Conservation (phyloP, 1,284 basidiomycete genomes). For the Sanguinoderma infundibulare region DNA sequence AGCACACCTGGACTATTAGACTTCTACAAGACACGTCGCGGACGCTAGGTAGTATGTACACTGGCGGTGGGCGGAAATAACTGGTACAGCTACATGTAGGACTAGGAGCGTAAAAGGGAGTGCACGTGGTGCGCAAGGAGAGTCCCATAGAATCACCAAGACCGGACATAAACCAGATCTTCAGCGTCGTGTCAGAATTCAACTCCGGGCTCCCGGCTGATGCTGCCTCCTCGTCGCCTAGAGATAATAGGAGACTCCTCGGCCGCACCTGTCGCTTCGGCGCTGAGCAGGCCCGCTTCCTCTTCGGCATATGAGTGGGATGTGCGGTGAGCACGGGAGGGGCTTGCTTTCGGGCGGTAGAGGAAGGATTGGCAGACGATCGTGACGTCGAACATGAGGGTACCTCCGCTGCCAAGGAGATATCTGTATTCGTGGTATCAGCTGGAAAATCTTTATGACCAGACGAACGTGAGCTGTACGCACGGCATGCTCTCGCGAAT, state of each 20-base stretch:
- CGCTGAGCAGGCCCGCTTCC: slow-evolving; percentile 35
- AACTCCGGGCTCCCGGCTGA: slow-evolving; percentile 6
- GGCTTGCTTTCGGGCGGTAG: slow-evolving; percentile 41
- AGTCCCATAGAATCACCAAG: neutral
- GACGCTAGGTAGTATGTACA: neutral
- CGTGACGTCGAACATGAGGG: slow-evolving; percentile 87
- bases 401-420: slow-evolving; percentile 86
- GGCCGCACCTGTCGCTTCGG: slow-evolving; percentile 29
- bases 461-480: slow-evolving; percentile 35
- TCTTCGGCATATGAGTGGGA: slow-evolving; percentile 32
- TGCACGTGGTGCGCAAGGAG: neutral
- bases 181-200: neutral
- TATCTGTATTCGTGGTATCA: slow-evolving; percentile 53
- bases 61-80: neutral
- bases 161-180: neutral
- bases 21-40: slow-evolving; percentile 11
- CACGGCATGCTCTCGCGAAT: slow-evolving; percentile 78
- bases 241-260: slow-evolving; percentile 31
- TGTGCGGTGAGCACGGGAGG: slow-evolving; percentile 24
- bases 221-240: slow-evolving; percentile 29
- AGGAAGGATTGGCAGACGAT: slow-evolving; percentile 72
- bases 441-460: slow-evolving; percentile 1
- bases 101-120: neutral
- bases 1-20: slow-evolving; percentile 14
- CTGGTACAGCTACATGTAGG: slow-evolving; percentile 4